These are phyloP conservation scores for Neurospora discreta DNA, from an alignment of 495 filamentous ascomycete species.

Conservation along the genomic window DNA sequence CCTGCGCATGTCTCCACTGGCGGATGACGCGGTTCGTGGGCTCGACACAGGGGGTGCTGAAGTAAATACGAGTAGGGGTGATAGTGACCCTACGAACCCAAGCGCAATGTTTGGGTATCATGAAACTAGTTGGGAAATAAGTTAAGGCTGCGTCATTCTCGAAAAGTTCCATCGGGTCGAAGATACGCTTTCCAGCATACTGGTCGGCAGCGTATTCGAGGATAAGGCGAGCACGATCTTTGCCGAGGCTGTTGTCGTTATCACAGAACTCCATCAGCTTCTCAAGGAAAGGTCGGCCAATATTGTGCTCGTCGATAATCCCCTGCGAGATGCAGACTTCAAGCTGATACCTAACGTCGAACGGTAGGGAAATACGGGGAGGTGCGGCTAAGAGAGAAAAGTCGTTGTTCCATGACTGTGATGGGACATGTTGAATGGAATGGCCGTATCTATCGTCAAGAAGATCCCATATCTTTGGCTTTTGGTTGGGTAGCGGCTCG, in stretches of 20 bases:
- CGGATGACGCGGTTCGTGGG: slow-evolving; percentile 81
- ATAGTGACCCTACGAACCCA: slow-evolving; percentile 63
- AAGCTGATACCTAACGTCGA: slow-evolving; percentile 74
- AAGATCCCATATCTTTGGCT: slow-evolving; percentile 42
- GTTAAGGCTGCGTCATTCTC: slow-evolving; percentile 31
- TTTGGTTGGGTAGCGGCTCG: slow-evolving; percentile 7
- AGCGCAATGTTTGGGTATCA: slow-evolving; percentile 60
- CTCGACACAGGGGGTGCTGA: slow-evolving; percentile 66
- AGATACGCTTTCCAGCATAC: slow-evolving; percentile 40
- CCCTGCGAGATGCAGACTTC: slow-evolving; percentile 82
- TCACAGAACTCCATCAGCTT: slow-evolving; percentile 40
- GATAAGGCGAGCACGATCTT: slow-evolving; percentile 24
- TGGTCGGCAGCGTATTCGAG: slow-evolving; percentile 31
- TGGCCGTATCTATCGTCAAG: slow-evolving; percentile 30
- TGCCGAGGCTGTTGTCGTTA: slow-evolving; percentile 1
- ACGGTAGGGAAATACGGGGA: slow-evolving; percentile 44
- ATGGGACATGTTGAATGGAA: not conserved
- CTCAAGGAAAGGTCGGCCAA: slow-evolving; percentile 52
- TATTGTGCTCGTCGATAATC: slow-evolving; percentile 66
- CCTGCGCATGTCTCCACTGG: slow-evolving; percentile 51
- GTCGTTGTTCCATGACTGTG: slow-evolving; percentile 15
- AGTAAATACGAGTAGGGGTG: slow-evolving; percentile 75
- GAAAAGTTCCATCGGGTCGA: slow-evolving; percentile 69
- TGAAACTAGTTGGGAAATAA: slow-evolving; percentile 35
- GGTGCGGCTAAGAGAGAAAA: slow-evolving; percentile 22